A percentile compares a stretch with the other conserved stretches of the same genome.
Evolutionary conservation across 176 grass and related monocot genomes (phyloP).

Genomic region (Echinochloa phyllopogon): DNA sequence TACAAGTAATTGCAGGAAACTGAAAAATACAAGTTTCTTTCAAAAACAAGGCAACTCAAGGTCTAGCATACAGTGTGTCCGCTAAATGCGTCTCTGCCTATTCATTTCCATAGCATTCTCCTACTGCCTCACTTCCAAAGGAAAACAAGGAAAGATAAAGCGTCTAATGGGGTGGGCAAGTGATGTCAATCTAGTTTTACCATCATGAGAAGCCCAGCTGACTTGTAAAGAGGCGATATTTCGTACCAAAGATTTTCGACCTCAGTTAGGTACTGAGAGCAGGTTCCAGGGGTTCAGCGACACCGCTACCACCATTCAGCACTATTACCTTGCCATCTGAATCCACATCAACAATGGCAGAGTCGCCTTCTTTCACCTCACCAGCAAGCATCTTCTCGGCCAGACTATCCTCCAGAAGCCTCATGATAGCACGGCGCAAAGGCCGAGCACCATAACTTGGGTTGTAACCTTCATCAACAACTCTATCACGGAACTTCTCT

Average conservation of each 20-base stretch:
- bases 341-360: constrained; percentile 89
- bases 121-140: constrained; percentile 39
- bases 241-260: neutral
- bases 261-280: constrained; percentile 48
- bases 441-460: constrained; percentile 95
- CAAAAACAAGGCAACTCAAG: constrained; percentile 34
- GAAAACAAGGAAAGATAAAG: neutral
- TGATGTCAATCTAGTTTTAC: constrained; percentile 35
- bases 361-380: constrained; percentile 93
- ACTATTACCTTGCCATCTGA: constrained; percentile 92
- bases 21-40: constrained; percentile 29
- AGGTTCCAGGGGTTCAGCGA: constrained; percentile 54
- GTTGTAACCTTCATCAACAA: constrained; percentile 95
- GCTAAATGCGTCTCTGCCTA: constrained; percentile 29
- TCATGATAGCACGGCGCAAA: constrained; percentile 90
- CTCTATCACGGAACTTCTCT: constrained; percentile 85
- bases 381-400: constrained; percentile 91
- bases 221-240: neutral
- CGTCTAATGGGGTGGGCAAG: constrained; percentile 17
- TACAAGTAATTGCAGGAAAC: constrained; percentile 16
- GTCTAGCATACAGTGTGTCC: constrained; percentile 15
- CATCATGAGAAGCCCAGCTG: constrained; percentile 32
- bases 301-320: constrained; percentile 66
- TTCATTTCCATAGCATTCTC: constrained; percentile 29
- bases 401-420: constrained; percentile 91